Evolutionary conservation across 345 rosid genomes (phyloP).

Genomic region (Boechera stricta): DNA sequence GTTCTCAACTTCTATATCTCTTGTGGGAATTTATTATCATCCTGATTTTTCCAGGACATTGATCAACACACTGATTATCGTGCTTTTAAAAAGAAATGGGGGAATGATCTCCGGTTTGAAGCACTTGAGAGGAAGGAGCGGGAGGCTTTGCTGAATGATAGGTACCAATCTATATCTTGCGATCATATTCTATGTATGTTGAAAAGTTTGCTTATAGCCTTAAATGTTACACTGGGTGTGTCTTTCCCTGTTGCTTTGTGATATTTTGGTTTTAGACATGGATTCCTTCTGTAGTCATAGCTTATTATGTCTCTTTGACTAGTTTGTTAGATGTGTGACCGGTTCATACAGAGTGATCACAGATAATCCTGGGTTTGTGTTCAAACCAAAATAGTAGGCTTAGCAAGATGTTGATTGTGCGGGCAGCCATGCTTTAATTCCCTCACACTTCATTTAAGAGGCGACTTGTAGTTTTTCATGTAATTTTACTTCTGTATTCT

Average conservation of each 20-base stretch:
- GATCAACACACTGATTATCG: slow-evolving; percentile 78
- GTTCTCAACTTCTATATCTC: slow-evolving; percentile 36
- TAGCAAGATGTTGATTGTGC: slow-evolving; percentile 5
- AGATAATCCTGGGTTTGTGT: slow-evolving; percentile 10
- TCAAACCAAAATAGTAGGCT: not conserved
- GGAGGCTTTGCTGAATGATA: slow-evolving; percentile 81
- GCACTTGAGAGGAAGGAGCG: slow-evolving; percentile 88
- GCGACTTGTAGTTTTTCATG: not conserved
- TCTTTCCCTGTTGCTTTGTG: not conserved
- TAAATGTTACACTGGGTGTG: not conserved
- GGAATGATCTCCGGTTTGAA: slow-evolving; percentile 78
- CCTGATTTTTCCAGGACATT: slow-evolving; percentile 66
- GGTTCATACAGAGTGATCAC: not conserved
- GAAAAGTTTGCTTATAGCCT: slow-evolving; percentile 6
- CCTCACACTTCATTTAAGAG: not conserved
- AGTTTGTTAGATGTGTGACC: not conserved
- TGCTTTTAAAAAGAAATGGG: slow-evolving; percentile 87
- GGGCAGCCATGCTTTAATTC: not conserved
- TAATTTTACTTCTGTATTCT: not conserved
- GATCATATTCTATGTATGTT: slow-evolving; percentile 5
- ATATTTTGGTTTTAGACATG: not conserved
- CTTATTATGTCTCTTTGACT: not conserved
- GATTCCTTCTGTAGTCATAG: not conserved
- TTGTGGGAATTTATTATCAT: slow-evolving; percentile 38
- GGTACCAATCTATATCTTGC: slow-evolving; percentile 55